Evolutionary conservation across 805 yeast genomes (phyloP).

Genomic region (Kodamaea jinghongensis): DNA sequence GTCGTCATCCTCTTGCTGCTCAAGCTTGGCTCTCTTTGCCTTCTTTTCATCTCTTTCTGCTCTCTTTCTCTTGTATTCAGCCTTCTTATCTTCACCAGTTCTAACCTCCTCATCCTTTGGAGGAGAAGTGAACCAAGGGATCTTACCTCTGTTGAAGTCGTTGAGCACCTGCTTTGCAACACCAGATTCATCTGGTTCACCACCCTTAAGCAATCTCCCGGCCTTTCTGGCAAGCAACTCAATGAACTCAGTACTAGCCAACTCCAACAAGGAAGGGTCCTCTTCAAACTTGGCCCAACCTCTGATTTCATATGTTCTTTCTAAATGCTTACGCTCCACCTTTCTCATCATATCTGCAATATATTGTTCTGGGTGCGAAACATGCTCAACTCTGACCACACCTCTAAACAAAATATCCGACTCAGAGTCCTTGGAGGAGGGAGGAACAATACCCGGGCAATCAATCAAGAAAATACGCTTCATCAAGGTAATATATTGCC

Average conservation of each 20-base stretch:
- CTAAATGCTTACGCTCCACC: conserved; percentile 86
- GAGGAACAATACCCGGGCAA: conserved; percentile 99
- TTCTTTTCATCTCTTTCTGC: conserved; percentile 45
- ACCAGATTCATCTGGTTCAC: conserved; percentile 95
- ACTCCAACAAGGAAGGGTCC: conserved; percentile 45
- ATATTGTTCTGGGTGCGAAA: conserved; percentile 90
- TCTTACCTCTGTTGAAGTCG: conserved; percentile 95
- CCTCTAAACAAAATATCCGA: conserved; percentile 93
- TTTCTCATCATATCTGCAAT: conserved; percentile 82
- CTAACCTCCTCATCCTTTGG: conserved; percentile 77
- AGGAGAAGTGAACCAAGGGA: conserved; percentile 89
- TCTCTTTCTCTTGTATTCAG: conserved; percentile 51
- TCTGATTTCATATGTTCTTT: conserved; percentile 89
- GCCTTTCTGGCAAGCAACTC: conserved; percentile 89
- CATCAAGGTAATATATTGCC: conserved; percentile 98
- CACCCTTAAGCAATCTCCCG: conserved; percentile 92
- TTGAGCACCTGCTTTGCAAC: conserved; percentile 86
- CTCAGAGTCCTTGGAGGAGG: conserved; percentile 83
- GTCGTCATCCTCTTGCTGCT: conserved; percentile 19
- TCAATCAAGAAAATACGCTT: conserved; percentile 92
- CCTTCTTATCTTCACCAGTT: conserved; percentile 57
- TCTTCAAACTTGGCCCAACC: conserved; percentile 70
- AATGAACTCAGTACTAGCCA: conserved; percentile 63
- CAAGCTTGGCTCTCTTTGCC: conserved; percentile 21
- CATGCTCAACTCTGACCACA: conserved; percentile 98